Conservation (phyloP, 371 early-diverging fungal species). For the Rhizopus sp. region DNA sequence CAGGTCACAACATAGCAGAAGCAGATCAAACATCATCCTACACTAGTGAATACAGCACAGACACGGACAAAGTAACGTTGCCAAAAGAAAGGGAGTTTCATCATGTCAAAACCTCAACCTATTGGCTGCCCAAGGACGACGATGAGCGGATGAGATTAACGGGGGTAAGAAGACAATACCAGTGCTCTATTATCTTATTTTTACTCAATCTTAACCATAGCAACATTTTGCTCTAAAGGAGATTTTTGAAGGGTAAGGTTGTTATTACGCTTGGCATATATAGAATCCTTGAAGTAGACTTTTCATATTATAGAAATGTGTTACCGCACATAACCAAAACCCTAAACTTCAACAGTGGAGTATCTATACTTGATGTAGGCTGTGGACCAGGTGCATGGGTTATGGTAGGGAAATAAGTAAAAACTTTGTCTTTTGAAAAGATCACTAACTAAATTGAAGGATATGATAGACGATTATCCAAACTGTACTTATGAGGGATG, state of each 20-base stretch:
- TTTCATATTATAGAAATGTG: neutral
- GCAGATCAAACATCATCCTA: no score
- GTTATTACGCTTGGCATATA: neutral
- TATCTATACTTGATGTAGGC: constrained; percentile 1
- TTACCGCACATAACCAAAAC: neutral
- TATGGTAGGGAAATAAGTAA: neutral
- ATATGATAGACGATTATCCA: constrained; percentile 22
- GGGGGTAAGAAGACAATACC: constrained; percentile 7
- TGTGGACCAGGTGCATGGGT: constrained; percentile 12
- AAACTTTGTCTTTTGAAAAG: neutral
- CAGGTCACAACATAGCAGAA: no score
- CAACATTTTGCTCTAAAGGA: constrained; percentile 41
- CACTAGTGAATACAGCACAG: no score
- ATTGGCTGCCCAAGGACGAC: constrained; percentile 20
- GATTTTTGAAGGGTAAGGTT: constrained; percentile 23
- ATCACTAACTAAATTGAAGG: constrained; percentile 5
- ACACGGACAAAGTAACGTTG: no score
- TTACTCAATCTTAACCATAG: neutral
- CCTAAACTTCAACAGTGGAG: neutral
- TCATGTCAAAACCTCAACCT: constrained; percentile 7
- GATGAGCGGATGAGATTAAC: constrained; percentile 17
- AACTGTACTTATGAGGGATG: constrained; percentile 9
- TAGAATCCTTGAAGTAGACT: constrained; percentile 1
- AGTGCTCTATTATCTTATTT: no score
- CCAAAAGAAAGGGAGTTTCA: constrained; percentile 7